Conservation (phyloP, 768 basidiomycete genomes). For the Termitomyces sp. region DNA sequence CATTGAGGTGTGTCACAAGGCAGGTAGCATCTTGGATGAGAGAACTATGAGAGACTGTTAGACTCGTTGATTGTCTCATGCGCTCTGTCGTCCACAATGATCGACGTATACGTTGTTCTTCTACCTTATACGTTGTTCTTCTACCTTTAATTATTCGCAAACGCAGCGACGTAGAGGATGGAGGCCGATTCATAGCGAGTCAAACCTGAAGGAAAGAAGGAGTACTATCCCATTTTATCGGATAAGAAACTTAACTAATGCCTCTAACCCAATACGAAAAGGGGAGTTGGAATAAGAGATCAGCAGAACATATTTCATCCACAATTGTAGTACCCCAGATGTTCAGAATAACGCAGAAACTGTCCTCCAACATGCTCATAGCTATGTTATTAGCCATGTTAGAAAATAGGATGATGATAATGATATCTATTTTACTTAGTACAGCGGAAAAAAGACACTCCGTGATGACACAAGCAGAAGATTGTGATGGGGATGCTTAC, state of each 20-base stretch:
- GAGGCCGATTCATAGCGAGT: neutral
- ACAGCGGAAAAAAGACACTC: neutral
- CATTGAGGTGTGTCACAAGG: no score
- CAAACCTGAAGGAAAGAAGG: neutral
- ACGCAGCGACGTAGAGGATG: neutral
- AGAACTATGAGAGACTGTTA: no score
- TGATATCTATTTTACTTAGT: neutral
- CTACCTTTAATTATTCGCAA: neutral
- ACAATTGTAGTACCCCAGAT: neutral
- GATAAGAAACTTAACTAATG: neutral
- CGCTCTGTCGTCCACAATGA: neutral
- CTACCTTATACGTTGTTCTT: neutral
- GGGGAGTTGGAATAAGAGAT: neutral
- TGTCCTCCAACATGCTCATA: no score
- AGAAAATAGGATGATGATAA: neutral
- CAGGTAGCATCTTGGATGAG: no score
- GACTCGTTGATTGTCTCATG: neutral
- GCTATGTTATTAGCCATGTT: no score
- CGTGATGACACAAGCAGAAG: neutral
- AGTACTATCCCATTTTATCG: neutral
- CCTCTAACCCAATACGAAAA: neutral
- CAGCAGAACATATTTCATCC: neutral
- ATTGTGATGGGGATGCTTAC: neutral
- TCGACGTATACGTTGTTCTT: neutral
- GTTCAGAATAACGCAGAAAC: no score